phyloP scores from a whole-genome alignment of 148 eudicot species.

The Camellia granthamiana region DNA sequence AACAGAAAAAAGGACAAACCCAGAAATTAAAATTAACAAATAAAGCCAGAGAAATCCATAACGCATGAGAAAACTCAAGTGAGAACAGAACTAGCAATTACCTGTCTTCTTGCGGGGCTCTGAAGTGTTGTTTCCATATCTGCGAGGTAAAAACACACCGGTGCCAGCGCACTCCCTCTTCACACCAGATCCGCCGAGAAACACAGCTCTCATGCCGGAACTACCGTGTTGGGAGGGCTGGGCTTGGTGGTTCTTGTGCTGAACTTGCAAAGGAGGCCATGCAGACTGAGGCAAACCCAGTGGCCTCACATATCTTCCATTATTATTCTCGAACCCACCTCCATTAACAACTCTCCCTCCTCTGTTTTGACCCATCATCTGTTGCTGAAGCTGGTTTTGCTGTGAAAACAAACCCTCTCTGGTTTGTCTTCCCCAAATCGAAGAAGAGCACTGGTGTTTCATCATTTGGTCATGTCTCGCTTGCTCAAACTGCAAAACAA shows the following conservation, averaged over 20 bases:
- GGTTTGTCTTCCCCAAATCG: constrained; percentile 22
- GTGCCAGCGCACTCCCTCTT: constrained; percentile 66
- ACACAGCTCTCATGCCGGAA: constrained; percentile 19
- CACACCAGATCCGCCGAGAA: constrained; percentile 26
- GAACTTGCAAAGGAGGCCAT: constrained; percentile 36
- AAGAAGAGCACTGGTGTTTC: constrained; percentile 24
- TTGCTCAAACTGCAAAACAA: constrained; percentile 23
- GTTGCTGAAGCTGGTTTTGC: constrained; percentile 17
- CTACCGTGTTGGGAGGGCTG: constrained; percentile 17
- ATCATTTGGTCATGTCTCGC: constrained; percentile 9
- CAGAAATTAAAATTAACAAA: background rate
- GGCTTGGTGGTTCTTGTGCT: constrained; percentile 15
- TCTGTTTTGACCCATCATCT: constrained; percentile 5
- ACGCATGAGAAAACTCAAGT: constrained; percentile 3
- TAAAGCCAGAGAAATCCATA: background rate
- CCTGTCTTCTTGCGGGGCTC: constrained; percentile 58
- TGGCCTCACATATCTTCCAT: constrained; percentile 11
- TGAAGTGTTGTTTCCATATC: constrained; percentile 20
- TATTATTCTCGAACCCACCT: constrained; percentile 4
- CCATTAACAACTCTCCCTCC: background rate
- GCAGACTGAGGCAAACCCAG: constrained; percentile 41
- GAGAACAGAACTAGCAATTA: constrained; percentile 12
- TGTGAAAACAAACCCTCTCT: constrained; percentile 24
- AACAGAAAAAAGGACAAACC: background rate
- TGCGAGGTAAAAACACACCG: constrained; percentile 75